These are phyloP conservation scores for Ganoderma resinaceum DNA, from an alignment of 1,284 basidiomycete genomes.

Conservation along the genomic window DNA sequence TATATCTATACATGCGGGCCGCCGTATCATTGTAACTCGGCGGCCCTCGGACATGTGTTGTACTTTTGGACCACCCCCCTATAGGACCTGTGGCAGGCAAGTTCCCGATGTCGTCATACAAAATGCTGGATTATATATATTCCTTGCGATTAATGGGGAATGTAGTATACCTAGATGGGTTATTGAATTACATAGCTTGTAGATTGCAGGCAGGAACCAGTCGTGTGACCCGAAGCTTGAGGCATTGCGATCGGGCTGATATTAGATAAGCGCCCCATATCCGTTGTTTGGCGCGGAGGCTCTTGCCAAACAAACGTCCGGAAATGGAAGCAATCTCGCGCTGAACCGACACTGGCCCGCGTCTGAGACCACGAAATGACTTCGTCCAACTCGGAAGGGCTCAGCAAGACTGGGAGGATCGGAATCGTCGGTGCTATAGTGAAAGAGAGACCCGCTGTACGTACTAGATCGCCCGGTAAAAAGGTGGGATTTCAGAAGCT, in stretches of 20 bases:
- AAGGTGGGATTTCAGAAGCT: too few relatives aligned
- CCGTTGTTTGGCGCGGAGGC: conserved; percentile 21
- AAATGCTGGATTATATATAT: not conserved
- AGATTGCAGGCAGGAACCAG: not conserved
- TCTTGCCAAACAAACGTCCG: conserved; percentile 19
- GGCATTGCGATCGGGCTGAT: not conserved
- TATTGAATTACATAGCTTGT: not conserved
- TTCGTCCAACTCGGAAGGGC: not conserved
- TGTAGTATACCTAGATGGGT: not conserved
- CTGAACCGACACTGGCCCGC: not conserved
- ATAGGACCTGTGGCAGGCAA: not conserved
- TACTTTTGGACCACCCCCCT: not conserved
- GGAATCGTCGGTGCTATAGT: too few relatives aligned
- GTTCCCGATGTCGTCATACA: not conserved
- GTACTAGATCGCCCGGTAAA: too few relatives aligned
- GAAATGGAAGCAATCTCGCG: not conserved
- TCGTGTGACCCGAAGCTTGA: not conserved
- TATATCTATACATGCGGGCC: conserved; percentile 11
- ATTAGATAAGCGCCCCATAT: conserved; percentile 3
- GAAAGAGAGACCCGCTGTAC: too few relatives aligned
- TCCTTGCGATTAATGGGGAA: not conserved
- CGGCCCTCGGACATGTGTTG: conserved; percentile 5
- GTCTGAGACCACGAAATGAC: not conserved
- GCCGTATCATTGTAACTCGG: too few relatives aligned
- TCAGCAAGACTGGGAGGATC: too few relatives aligned